Evolutionary conservation across 2,329 filamentous ascomycete genomes (phyloP).

Genomic region (Monilinia fructicola): DNA sequence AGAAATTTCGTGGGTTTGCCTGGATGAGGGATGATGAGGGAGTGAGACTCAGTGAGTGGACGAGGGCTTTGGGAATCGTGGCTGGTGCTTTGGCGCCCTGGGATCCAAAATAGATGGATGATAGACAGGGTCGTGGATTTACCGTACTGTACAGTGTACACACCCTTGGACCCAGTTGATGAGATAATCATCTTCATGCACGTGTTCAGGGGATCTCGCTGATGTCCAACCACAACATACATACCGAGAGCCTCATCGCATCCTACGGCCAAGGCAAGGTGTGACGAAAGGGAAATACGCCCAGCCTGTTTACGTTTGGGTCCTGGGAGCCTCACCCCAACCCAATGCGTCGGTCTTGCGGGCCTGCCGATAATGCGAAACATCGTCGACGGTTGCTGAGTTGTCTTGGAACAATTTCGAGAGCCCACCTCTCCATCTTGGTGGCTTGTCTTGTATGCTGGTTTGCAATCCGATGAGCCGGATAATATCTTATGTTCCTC

Average conservation of each 20-base stretch:
- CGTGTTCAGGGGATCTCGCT: constrained; percentile 16
- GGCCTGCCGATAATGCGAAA: constrained; percentile 4
- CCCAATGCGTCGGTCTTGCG: too few species aligned
- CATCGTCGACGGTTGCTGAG: not conserved
- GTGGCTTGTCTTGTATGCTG: too few species aligned
- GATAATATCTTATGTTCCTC: too few species aligned
- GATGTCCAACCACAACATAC: not conserved
- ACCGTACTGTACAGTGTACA: too few species aligned
- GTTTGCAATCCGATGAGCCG: too few species aligned
- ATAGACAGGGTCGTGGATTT: not conserved
- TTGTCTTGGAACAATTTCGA: constrained; percentile 21
- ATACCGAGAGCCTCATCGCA: constrained; percentile 8
- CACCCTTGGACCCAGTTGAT: too few species aligned
- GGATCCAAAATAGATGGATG: not conserved
- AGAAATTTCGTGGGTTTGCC: constrained; percentile 21
- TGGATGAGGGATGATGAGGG: not conserved
- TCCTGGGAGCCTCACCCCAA: not conserved
- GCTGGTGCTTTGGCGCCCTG: constrained; percentile 7
- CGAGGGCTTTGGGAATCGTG: constrained; percentile 1
- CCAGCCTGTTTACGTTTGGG: not conserved
- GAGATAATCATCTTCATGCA: not conserved
- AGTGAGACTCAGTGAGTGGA: not conserved
- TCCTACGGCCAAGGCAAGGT: not conserved
- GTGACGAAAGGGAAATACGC: not conserved
- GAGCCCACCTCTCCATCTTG: not conserved